phyloP scores from a whole-genome alignment of 2,329 filamentous ascomycete genomes.

The Epichloe aotearoae region DNA sequence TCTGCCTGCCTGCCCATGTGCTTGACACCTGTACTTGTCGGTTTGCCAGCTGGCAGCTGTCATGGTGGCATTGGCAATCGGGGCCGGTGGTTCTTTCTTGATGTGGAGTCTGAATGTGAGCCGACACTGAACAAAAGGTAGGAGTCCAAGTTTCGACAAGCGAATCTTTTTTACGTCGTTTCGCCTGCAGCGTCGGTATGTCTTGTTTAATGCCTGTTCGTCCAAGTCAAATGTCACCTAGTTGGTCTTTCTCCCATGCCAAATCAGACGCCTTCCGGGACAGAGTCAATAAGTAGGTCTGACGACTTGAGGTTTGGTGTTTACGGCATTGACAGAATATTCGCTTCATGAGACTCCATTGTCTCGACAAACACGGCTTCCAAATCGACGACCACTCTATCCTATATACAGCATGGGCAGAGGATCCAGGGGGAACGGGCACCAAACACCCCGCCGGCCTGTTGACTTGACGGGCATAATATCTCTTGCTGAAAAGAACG shows the following conservation, averaged over 20 bases:
- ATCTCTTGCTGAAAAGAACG: constrained; percentile 33
- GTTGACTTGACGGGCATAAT: constrained; percentile 39
- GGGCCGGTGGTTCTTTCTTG: constrained; percentile 1
- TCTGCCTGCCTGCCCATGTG: neutral
- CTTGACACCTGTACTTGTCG: neutral
- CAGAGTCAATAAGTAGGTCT: neutral
- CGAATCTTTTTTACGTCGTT: neutral
- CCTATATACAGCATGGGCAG: constrained; percentile 23
- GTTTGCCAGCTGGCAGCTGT: constrained; percentile 5
- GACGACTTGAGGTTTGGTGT: neutral
- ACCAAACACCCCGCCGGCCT: constrained; percentile 26
- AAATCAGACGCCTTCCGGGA: neutral
- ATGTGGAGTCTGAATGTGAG: constrained; percentile 3
- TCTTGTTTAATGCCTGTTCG: neutral
- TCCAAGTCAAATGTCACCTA: neutral
- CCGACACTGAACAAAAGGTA: constrained; percentile 6
- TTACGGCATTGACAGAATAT: neutral
- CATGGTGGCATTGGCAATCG: neutral
- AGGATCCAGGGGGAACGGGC: constrained; percentile 21
- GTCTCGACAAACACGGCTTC: constrained; percentile 2
- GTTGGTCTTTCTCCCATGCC: neutral
- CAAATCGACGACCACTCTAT: neutral
- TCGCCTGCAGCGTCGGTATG: neutral
- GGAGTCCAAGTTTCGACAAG: neutral
- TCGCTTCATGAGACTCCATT: neutral